Evolutionary conservation across 306 rosid species (phyloP).

Genomic region (Quercus agrifolia): DNA sequence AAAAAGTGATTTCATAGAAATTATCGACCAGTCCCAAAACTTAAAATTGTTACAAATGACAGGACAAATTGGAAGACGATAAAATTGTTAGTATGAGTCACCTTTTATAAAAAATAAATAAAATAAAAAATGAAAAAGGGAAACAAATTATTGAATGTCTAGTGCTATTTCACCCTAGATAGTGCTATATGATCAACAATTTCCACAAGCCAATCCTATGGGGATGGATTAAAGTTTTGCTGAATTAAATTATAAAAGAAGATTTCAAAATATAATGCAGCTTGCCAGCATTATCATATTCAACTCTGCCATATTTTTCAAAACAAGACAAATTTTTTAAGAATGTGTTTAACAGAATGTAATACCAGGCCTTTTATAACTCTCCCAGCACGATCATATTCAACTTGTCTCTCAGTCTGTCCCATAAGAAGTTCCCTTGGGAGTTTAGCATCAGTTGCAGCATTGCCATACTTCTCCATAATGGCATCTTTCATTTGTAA

Average conservation of each 20-base stretch:
- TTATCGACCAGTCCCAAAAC: neutral
- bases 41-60: neutral
- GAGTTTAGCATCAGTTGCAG: conserved; percentile 44
- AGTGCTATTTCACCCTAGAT: too few species aligned
- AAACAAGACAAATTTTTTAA: neutral
- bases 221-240: neutral
- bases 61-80: neutral
- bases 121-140: too few species aligned
- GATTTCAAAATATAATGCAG: neutral
- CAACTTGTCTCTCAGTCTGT: conserved; percentile 60
- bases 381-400: conserved; percentile 66
- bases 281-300: neutral
- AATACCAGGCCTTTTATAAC: conserved; percentile 56
- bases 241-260: neutral
- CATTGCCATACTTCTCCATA: conserved; percentile 64
- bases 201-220: neutral
- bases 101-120: too few species aligned
- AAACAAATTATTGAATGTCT: too few species aligned
- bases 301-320: neutral
- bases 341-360: conserved; percentile 15
- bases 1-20: neutral
- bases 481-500: conserved; percentile 52
- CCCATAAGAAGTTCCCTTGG: conserved; percentile 66
- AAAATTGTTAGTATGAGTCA: neutral
- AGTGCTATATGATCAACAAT: neutral